These are phyloP conservation scores for Annulohypoxylon maeteangense DNA, from an alignment of 495 filamentous ascomycete species.

Conservation along the genomic window DNA sequence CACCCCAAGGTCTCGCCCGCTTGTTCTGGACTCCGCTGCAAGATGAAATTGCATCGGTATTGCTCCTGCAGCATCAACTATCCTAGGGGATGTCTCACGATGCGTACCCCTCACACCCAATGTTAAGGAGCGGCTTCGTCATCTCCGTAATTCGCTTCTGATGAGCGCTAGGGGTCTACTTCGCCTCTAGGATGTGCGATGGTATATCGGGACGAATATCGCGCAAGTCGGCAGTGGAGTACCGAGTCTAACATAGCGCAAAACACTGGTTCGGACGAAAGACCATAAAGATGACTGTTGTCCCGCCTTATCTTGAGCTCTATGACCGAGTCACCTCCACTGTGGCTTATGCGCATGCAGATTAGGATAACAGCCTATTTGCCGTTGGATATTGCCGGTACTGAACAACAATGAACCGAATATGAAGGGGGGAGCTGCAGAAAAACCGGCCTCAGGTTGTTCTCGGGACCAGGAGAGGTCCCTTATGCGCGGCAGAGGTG, in stretches of 20 bases:
- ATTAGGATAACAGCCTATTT: constrained; percentile 43
- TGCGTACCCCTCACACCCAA: constrained; percentile 13
- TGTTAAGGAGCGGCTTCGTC: not conserved
- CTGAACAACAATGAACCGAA: constrained; percentile 23
- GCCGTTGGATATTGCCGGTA: constrained; percentile 35
- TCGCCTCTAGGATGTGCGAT: not conserved
- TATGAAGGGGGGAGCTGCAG: constrained; percentile 14
- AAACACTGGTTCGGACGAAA: constrained; percentile 13
- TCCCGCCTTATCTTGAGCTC: constrained; percentile 10
- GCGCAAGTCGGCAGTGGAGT: constrained; percentile 19
- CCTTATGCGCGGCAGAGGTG: constrained; percentile 25
- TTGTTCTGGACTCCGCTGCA: constrained; percentile 42
- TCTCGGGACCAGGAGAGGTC: constrained; percentile 5
- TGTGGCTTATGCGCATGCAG: constrained; percentile 33
- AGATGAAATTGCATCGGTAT: constrained; percentile 48
- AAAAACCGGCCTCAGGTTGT: constrained; percentile 4
- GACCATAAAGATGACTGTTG: not conserved
- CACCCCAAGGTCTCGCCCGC: constrained; percentile 35
- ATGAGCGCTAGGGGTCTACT: not conserved
- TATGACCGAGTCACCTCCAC: constrained; percentile 24
- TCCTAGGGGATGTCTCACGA: constrained; percentile 29
- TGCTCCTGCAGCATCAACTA: constrained; percentile 43
- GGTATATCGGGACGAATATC: constrained; percentile 3
- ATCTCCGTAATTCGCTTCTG: constrained; percentile 3
- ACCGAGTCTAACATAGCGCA: constrained; percentile 27